Evolutionary conservation across 73 alveolate species (phyloP), one percentile per base, ranked within the genome.

Genomic region (Paramecium pentaurelia): DNA sequence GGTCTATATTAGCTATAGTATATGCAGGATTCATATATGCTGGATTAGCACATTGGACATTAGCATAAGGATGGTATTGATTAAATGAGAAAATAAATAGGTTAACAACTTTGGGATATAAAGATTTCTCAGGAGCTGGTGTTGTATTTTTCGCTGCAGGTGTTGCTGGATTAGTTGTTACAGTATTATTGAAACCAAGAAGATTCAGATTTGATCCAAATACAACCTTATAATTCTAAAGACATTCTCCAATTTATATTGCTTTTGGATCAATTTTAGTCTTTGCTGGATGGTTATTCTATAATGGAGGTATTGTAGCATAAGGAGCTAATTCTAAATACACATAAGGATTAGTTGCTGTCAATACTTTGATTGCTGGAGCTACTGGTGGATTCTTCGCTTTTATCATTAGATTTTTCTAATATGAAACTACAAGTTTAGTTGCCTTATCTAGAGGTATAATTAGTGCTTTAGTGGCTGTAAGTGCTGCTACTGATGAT

Each of bases 91-190:
- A 8, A 22, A 27, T n/a, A 60, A 27, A 27, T 22, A 60, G 77
- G 77, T 60, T 60, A 30, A 60, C n/a, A 60, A 60, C 44, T 22
- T n/a, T 77, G n/a, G 90, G 90, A 77, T 77, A 9, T 38, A 77
- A 77, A 44, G 90, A 77, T 77, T 77, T 77, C 28, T 38, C 90
- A 42, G 90, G 75, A n/a, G 90, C 75, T 12, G 90, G 90, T 40
- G 90, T 77, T 9, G 47, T 77, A 38, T 18, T 42, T 60, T 77
- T 42, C 20, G 90, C 90, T 38, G 73, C 90, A 20, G 90, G 73
- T 3, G 68, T 77, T 22, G 90, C 75, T 77, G 71, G 73, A 20
- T 42, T 45, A 12, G 45, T 77, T 60, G 16, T 45, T 2, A 77
- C 90, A 42, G 47, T 38, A 1, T 12, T 77, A 6, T 11, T 77